phyloP scores from a whole-genome alignment of 202 grass and related monocot genomes.

The Schoenoplectus triqueter region DNA sequence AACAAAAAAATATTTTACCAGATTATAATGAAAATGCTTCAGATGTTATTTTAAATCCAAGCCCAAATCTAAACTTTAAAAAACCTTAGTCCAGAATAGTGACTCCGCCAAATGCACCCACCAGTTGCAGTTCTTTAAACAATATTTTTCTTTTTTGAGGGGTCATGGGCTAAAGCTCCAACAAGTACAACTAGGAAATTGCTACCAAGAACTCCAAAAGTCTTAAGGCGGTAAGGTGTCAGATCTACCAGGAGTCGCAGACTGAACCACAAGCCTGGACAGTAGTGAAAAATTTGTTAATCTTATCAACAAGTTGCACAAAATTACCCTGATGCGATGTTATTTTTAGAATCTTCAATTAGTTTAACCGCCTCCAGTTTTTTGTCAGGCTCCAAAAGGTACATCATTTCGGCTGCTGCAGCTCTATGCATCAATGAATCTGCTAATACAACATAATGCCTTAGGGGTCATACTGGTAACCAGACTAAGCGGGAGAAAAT shows the following conservation, averaged over 20 bases:
- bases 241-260: constrained; percentile 11
- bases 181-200: neutral
- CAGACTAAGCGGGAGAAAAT: neutral
- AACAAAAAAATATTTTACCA: neutral
- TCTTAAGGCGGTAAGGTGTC: neutral
- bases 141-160: neutral
- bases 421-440: constrained; percentile 84
- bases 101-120: neutral
- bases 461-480: neutral
- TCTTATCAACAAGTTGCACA: constrained; percentile 11
- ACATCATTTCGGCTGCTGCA: constrained; percentile 95
- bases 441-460: constrained; percentile 28
- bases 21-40: neutral
- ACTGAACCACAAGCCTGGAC: neutral
- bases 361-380: constrained; percentile 79
- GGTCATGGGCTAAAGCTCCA: neutral
- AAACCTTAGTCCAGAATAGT: neutral
- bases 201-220: neutral
- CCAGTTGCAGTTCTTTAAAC: neutral
- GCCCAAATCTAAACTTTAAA: neutral
- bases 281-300: too few species aligned
- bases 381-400: constrained; percentile 79
- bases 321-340: constrained; percentile 62
- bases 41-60: neutral
- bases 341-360: constrained; percentile 97